A percentile compares a stretch with the other conserved stretches of the same genome.
Conservation (phyloP, 345 rosid genomes). For the Geranium brycei region DNA sequence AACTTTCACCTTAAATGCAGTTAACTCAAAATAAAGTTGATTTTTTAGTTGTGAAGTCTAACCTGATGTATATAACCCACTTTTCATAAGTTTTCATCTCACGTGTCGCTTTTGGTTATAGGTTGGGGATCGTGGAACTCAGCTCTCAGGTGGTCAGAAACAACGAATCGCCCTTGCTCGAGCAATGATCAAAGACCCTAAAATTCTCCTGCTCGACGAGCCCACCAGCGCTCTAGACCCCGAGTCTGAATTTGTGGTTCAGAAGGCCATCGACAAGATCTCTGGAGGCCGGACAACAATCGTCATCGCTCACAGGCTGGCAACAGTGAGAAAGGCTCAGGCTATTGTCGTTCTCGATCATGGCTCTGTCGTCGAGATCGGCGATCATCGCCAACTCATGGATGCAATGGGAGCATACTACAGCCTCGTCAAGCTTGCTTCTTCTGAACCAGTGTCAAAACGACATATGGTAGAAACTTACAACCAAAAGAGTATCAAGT, state of each 20-base stretch:
- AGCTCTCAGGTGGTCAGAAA: conserved; percentile 71
- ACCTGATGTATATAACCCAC: too few species aligned
- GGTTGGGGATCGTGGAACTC: conserved; percentile 54
- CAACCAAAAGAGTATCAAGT: not conserved
- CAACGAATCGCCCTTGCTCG: conserved; percentile 74
- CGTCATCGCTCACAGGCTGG: conserved; percentile 62
- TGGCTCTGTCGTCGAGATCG: conserved; percentile 43
- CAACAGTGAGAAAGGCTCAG: conserved; percentile 44
- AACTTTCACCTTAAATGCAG: too few species aligned
- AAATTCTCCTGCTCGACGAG: conserved; percentile 46
- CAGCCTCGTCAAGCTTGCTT: conserved; percentile 48
- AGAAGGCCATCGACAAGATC: conserved; percentile 52
- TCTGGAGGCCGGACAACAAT: conserved; percentile 37
- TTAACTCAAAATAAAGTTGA: too few species aligned
- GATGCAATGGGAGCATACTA: conserved; percentile 31
- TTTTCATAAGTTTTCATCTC: too few species aligned
- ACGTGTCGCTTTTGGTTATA: conserved; percentile 5
- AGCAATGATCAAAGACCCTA: conserved; percentile 52
- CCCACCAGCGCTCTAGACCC: conserved; percentile 62
- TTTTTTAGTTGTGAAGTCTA: too few species aligned
- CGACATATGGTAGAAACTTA: conserved; percentile 12
- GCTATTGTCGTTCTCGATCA: conserved; percentile 41
- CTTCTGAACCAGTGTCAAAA: conserved; percentile 28
- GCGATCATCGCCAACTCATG: conserved; percentile 41
- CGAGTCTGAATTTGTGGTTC: conserved; percentile 41